phyloP scores from a whole-genome alignment of 2,329 filamentous ascomycete species.

The Sclerotinia minor region DNA sequence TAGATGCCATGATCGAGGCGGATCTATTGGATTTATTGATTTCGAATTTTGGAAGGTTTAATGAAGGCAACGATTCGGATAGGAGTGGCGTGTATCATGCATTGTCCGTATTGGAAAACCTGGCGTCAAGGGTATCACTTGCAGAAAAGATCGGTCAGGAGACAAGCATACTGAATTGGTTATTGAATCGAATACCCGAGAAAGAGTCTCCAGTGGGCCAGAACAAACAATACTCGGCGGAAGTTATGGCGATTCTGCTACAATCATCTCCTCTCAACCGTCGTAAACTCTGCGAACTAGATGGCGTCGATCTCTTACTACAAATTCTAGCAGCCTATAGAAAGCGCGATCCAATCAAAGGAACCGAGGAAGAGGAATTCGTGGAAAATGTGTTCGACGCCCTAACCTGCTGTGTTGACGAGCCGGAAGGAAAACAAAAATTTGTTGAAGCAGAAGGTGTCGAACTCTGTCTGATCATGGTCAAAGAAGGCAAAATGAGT shows the following conservation, averaged over 20 bases:
- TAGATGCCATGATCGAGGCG: conserved; percentile 64
- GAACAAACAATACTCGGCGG: conserved; percentile 93
- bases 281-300: conserved; percentile 59
- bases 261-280: conserved; percentile 72
- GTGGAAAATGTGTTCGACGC: conserved; percentile 92
- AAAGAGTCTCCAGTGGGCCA: conserved; percentile 71
- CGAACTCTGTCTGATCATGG: conserved; percentile 88
- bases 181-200: conserved; percentile 70
- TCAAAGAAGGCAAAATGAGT: conserved; percentile 83
- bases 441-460: conserved; percentile 90
- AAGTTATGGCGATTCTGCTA: conserved; percentile 84
- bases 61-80: conserved; percentile 75
- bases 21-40: conserved; percentile 74
- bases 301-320: conserved; percentile 77
- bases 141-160: conserved; percentile 73
- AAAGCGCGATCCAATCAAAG: conserved; percentile 79
- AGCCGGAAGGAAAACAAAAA: conserved; percentile 70
- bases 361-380: conserved; percentile 89
- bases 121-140: conserved; percentile 69
- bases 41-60: conserved; percentile 75
- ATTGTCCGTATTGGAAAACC: conserved; percentile 78
- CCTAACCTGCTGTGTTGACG: conserved; percentile 77
- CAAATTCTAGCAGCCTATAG: conserved; percentile 84
- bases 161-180: conserved; percentile 70
- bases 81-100: conserved; percentile 84